Conservation (phyloP, 225 moss, liverwort and hornwort species). For the Physcomitrium patens region DNA sequence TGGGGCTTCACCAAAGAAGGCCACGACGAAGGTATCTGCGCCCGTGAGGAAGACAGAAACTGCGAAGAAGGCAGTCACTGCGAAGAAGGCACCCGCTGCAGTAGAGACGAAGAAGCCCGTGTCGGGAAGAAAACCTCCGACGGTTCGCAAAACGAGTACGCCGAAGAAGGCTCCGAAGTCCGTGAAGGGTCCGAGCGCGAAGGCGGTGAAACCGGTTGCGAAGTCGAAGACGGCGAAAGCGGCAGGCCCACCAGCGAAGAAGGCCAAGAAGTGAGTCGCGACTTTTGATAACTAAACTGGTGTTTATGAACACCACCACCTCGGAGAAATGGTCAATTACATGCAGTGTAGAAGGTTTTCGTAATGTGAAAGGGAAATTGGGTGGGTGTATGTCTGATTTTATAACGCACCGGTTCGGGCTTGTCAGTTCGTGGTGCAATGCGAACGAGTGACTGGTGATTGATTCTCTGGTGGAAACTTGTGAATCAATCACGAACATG, state of each 20-base stretch:
- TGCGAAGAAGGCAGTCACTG: constrained; percentile 17
- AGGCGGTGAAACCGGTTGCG: constrained; percentile 54
- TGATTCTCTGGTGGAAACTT: too few species aligned
- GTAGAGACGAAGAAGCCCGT: constrained; percentile 42
- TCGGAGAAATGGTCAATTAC: constrained; percentile 13
- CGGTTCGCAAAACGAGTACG: constrained; percentile 60
- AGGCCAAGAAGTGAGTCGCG: constrained; percentile 68
- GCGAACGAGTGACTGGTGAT: too few species aligned
- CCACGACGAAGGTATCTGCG: constrained; percentile 39
- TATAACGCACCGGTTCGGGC: too few species aligned
- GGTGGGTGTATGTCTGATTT: too few species aligned
- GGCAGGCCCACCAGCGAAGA: constrained; percentile 58
- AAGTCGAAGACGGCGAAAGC: constrained; percentile 57
- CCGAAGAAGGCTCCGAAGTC: constrained; percentile 71
- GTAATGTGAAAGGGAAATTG: too few species aligned
- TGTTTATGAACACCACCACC: constrained; percentile 47
- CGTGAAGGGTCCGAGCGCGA: constrained; percentile 53
- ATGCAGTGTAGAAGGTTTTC: too few species aligned
- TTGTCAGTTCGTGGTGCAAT: too few species aligned
- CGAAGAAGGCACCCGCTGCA: constrained; percentile 45
- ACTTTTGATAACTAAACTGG: constrained; percentile 1
- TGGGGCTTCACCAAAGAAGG: constrained; percentile 42
- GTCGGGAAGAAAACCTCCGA: constrained; percentile 52
- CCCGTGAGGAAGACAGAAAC: constrained; percentile 36
- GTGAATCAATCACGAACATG: too few species aligned